phyloP scores from a whole-genome alignment of 371 early-diverging fungal species.

The Apophysomyces ossiformis region DNA sequence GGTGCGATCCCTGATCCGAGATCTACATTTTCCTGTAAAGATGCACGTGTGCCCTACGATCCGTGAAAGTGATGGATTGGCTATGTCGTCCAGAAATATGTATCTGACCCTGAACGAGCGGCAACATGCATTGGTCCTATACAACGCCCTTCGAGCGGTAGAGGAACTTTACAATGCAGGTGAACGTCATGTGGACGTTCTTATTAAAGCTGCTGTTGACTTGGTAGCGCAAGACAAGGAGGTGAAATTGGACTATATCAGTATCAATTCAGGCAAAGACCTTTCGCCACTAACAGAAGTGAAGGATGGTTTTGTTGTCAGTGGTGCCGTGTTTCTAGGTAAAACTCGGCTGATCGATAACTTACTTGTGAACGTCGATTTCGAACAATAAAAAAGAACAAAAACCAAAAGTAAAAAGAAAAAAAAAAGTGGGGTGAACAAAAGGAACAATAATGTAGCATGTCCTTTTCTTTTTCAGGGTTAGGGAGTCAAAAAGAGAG shows the following conservation, averaged over 20 bases:
- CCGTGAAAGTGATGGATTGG: conserved; percentile 88
- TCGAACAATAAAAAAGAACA: conserved; percentile 11
- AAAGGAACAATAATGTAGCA: conserved; percentile 16
- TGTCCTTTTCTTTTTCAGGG: conserved; percentile 15
- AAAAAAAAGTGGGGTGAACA: conserved; percentile 19
- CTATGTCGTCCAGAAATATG: conserved; percentile 89
- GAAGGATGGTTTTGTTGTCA: conserved; percentile 80
- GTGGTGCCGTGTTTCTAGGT: conserved; percentile 89
- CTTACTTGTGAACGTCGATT: conserved; percentile 60
- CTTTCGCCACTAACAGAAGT: conserved; percentile 41
- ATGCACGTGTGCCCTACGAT: conserved; percentile 80
- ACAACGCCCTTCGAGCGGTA: conserved; percentile 69
- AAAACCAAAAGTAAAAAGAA: conserved; percentile 21
- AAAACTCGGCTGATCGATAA: conserved; percentile 96
- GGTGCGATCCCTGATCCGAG: conserved; percentile 77
- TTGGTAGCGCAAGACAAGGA: conserved; percentile 43
- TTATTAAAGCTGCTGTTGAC: conserved; percentile 54
- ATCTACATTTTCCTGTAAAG: conserved; percentile 80
- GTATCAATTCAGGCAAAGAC: conserved; percentile 74
- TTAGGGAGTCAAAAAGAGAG: conserved; percentile 5
- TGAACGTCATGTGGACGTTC: conserved; percentile 44
- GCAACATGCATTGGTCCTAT: conserved; percentile 76
- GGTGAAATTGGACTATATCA: conserved; percentile 83
- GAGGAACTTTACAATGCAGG: conserved; percentile 56
- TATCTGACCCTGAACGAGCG: conserved; percentile 82